Conservation (phyloP, 768 basidiomycete genomes). For the Hydnomerulius pinastri region DNA sequence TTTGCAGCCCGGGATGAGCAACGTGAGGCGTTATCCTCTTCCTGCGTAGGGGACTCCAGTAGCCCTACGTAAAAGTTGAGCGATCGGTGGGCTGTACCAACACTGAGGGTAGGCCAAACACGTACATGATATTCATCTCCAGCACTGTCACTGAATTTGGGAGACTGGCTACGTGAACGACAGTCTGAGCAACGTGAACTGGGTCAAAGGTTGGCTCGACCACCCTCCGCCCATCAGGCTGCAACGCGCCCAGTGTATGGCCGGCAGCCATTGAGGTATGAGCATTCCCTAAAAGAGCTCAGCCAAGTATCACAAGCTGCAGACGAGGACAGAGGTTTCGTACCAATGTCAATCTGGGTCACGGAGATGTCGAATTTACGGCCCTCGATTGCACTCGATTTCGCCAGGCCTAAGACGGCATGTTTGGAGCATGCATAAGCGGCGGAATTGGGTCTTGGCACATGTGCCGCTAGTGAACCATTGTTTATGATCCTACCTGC, state of each 20-base stretch:
- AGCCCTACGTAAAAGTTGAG: slow-evolving; percentile 34
- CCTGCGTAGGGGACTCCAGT: slow-evolving; percentile 49
- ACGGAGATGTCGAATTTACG: slow-evolving; percentile 70
- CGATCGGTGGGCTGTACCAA: background rate
- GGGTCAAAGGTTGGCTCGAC: slow-evolving; percentile 72
- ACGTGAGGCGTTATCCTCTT: too few species aligned
- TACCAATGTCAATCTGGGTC: slow-evolving; percentile 84
- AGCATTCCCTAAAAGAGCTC: slow-evolving; percentile 60
- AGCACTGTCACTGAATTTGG: slow-evolving; percentile 71
- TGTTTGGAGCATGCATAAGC: slow-evolving; percentile 84
- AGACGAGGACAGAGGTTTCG: background rate
- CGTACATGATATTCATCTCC: slow-evolving; percentile 74
- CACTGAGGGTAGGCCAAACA: slow-evolving; percentile 9
- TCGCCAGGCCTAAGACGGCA: slow-evolving; percentile 76
- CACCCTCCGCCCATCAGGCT: slow-evolving; percentile 62
- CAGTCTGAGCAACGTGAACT: slow-evolving; percentile 65
- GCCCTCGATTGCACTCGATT: slow-evolving; percentile 76
- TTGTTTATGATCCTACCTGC: slow-evolving; percentile 83
- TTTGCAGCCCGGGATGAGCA: too few species aligned
- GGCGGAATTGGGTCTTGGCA: slow-evolving; percentile 61
- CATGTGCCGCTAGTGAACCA: slow-evolving; percentile 73
- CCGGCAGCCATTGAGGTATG: slow-evolving; percentile 56
- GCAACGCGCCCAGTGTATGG: slow-evolving; percentile 54
- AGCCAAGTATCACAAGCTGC: background rate
- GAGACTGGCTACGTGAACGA: slow-evolving; percentile 71